These are phyloP conservation scores for Trichoderma sp. DNA, from an alignment of 2,329 filamentous ascomycete genomes.

Conservation along the genomic window DNA sequence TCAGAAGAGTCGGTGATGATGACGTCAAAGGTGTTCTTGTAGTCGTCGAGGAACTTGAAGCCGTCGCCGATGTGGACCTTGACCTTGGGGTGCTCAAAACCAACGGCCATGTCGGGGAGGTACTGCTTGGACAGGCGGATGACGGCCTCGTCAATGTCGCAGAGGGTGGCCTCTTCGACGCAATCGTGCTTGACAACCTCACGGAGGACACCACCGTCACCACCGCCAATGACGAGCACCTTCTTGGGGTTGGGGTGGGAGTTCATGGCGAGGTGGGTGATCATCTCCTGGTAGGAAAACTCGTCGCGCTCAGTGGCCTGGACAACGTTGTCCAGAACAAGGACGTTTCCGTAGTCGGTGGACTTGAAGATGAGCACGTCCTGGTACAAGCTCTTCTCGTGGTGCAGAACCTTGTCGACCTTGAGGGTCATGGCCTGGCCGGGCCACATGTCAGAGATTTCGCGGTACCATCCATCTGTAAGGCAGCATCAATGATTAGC, in stretches of 20 bases:
- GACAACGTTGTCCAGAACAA: constrained; percentile 98
- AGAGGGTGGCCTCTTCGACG: constrained; percentile 92
- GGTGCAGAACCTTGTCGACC: constrained; percentile 96
- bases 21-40: constrained; percentile 96
- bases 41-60: constrained; percentile 96
- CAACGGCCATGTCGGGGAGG: constrained; percentile 88
- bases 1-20: constrained; percentile 99
- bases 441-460: constrained; percentile 98
- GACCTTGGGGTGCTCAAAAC: constrained; percentile 91
- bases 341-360: constrained; percentile 90
- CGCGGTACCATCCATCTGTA: constrained; percentile 98
- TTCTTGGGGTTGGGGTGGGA: constrained; percentile 98
- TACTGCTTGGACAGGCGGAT: constrained; percentile 98
- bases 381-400: constrained; percentile 99
- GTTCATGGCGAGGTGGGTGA: constrained; percentile 97
- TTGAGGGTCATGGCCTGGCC: constrained; percentile 97
- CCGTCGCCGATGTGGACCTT: constrained; percentile 92
- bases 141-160: constrained; percentile 98
- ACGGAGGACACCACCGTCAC: constrained; percentile 94
- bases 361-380: constrained; percentile 99
- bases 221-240: constrained; percentile 96
- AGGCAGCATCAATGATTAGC: background rate
- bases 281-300: constrained; percentile 99
- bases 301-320: constrained; percentile 98
- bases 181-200: constrained; percentile 99